Conservation (phyloP, 2,329 filamentous ascomycete genomes). For the Botryotinia calthae region DNA sequence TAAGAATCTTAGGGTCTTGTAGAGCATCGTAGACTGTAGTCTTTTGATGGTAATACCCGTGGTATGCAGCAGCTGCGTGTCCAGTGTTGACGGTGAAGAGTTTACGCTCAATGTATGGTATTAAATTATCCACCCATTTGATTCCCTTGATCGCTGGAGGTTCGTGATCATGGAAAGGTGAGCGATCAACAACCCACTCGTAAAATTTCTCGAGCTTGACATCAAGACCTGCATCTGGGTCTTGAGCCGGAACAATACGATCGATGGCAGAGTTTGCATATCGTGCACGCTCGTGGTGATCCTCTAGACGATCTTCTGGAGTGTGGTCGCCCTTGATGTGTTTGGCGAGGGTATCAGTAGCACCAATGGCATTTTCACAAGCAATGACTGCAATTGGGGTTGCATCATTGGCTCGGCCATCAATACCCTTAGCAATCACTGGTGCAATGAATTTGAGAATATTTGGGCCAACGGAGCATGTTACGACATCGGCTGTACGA, state of each 20-base stretch:
- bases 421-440: constrained; percentile 91
- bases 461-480: constrained; percentile 94
- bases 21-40: constrained; percentile 87
- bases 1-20: constrained; percentile 73
- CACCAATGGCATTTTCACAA: constrained; percentile 96
- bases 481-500: constrained; percentile 82
- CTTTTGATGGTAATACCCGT: constrained; percentile 84
- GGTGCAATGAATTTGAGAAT: constrained; percentile 96
- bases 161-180: constrained; percentile 71
- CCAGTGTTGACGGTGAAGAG: constrained; percentile 99
- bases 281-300: constrained; percentile 71
- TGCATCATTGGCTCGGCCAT: constrained; percentile 61
- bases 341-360: constrained; percentile 80
- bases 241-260: constrained; percentile 93
- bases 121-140: constrained; percentile 87
- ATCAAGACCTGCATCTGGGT: constrained; percentile 74
- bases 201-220: constrained; percentile 98
- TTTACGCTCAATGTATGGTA: constrained; percentile 98
- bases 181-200: constrained; percentile 94
- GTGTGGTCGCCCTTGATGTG: constrained; percentile 79
- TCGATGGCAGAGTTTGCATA: constrained; percentile 99
- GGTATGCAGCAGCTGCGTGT: constrained; percentile 94
- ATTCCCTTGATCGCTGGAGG: constrained; percentile 80
- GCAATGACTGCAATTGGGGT: constrained; percentile 87
- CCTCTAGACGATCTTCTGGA: constrained; percentile 60